Conservation (phyloP, 257 asterid species). For the Nicotiana benthamiana region DNA sequence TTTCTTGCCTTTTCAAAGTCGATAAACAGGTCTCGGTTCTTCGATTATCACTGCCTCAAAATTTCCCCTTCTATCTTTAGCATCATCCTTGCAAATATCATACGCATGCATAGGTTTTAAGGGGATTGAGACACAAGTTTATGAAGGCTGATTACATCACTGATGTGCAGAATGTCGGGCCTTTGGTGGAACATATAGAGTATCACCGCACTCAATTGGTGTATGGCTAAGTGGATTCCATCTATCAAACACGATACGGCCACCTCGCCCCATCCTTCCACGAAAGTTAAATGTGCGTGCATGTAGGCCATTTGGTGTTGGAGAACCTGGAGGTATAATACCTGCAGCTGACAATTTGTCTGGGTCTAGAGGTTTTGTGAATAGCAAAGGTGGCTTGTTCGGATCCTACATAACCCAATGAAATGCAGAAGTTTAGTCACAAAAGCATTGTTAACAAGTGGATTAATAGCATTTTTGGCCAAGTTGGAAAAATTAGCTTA, state of each 20-base stretch:
- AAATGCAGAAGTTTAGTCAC: too few relatives aligned
- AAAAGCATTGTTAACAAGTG: too few relatives aligned
- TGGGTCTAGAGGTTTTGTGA: constrained; percentile 71
- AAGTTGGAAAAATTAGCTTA: too few relatives aligned
- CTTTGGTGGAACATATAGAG: constrained; percentile 47
- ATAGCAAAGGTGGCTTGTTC: constrained; percentile 60
- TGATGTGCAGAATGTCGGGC: constrained; percentile 42
- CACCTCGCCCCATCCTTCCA: constrained; percentile 92
- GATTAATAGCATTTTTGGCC: too few relatives aligned
- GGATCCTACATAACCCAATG: constrained; percentile 75
- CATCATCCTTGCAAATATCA: background rate
- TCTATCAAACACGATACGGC: constrained; percentile 80
- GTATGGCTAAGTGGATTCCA: constrained; percentile 71
- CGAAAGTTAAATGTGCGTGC: constrained; percentile 32
- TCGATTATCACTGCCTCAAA: background rate
- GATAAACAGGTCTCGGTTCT: background rate
- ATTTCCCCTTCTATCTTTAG: background rate
- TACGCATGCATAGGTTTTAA: background rate
- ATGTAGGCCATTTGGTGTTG: constrained; percentile 29
- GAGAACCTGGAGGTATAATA: constrained; percentile 55
- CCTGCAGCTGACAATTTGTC: constrained; percentile 79
- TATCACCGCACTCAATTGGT: constrained; percentile 52
- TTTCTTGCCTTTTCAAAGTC: background rate
- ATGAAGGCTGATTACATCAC: constrained; percentile 16
- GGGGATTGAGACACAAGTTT: background rate